phyloP scores from a whole-genome alignment of 169 alveolate genomes.

The Cryptosporidium meleagridis region DNA sequence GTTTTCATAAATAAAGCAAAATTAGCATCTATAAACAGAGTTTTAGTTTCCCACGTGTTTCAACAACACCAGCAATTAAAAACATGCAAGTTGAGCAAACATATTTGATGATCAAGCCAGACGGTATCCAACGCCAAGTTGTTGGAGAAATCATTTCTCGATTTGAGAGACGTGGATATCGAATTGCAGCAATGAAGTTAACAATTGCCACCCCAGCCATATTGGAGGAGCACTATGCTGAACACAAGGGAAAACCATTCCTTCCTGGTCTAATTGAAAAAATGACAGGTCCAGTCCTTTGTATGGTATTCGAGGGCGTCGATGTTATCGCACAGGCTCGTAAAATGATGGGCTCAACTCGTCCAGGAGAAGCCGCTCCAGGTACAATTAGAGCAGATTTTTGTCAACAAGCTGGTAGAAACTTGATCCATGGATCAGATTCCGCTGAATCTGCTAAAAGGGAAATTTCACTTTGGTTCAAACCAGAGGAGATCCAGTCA shows the following conservation, averaged over 20 bases:
- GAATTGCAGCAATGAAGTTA: constrained; percentile 94
- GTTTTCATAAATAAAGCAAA: constrained; percentile 38
- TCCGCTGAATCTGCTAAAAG: constrained; percentile 93
- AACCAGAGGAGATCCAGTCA: constrained; percentile 89
- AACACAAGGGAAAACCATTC: constrained; percentile 93
- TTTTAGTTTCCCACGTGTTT: constrained; percentile 71
- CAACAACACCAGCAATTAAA: constrained; percentile 1
- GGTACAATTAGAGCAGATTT: constrained; percentile 96
- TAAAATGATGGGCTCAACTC: constrained; percentile 94
- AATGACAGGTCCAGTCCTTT: constrained; percentile 96
- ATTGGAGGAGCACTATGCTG: constrained; percentile 95
- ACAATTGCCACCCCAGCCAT: constrained; percentile 86
- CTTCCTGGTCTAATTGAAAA: constrained; percentile 91
- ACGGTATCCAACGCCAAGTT: constrained; percentile 97
- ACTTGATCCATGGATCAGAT: constrained; percentile 95
- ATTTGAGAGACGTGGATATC: constrained; percentile 95
- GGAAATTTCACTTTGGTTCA: constrained; percentile 96
- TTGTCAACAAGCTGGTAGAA: constrained; percentile 93
- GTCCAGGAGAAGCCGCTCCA: constrained; percentile 92
- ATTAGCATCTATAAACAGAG: constrained; percentile 72
- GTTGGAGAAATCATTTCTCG: constrained; percentile 94
- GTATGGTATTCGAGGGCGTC: constrained; percentile 98
- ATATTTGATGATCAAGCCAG: constrained; percentile 98
- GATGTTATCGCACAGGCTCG: constrained; percentile 95
- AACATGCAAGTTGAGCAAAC: constrained; percentile 87